A percentile compares a stretch with the other conserved stretches of the same genome.
Evolutionary conservation across 495 filamentous ascomycete species (phyloP).

Genomic region (Penicillium goetzii): DNA sequence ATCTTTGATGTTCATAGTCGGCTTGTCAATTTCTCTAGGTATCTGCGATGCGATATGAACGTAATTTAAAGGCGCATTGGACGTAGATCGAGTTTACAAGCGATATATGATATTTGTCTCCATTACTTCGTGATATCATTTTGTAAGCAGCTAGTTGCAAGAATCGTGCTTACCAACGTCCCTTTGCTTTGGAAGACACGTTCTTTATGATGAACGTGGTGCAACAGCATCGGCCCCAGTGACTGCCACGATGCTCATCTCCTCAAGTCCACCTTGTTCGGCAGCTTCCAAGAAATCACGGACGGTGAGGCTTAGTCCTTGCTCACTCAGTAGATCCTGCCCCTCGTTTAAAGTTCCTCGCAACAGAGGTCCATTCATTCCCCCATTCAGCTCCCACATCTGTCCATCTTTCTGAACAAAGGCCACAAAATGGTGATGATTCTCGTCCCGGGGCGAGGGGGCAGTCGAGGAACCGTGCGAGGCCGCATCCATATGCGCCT

Average conservation of each 20-base stretch:
- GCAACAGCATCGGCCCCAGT: slow-evolving; percentile 10
- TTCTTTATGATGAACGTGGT: not conserved
- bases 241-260: slow-evolving; percentile 65
- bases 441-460: slow-evolving; percentile 63
- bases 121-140: not conserved
- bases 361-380: slow-evolving; percentile 71
- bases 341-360: slow-evolving; percentile 60
- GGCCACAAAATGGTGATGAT: slow-evolving; percentile 75
- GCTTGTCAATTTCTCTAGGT: too few species aligned
- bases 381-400: slow-evolving; percentile 84
- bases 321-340: slow-evolving; percentile 72
- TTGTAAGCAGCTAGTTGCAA: not conserved
- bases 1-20: too few species aligned
- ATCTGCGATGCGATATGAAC: too few species aligned
- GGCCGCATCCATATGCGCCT: slow-evolving; percentile 72
- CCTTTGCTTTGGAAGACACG: not conserved
- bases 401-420: slow-evolving; percentile 74
- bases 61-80: too few species aligned
- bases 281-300: slow-evolving; percentile 61
- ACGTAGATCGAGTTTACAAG: too few species aligned
- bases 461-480: slow-evolving; percentile 65
- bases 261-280: slow-evolving; percentile 57
- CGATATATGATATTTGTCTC: not conserved
- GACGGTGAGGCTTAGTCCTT: slow-evolving; percentile 65
- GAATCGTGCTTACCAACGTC: not conserved